Evolutionary conservation across 352 stramenopile genomes (phyloP).

Genomic region (Thraustochytrium sp.): DNA sequence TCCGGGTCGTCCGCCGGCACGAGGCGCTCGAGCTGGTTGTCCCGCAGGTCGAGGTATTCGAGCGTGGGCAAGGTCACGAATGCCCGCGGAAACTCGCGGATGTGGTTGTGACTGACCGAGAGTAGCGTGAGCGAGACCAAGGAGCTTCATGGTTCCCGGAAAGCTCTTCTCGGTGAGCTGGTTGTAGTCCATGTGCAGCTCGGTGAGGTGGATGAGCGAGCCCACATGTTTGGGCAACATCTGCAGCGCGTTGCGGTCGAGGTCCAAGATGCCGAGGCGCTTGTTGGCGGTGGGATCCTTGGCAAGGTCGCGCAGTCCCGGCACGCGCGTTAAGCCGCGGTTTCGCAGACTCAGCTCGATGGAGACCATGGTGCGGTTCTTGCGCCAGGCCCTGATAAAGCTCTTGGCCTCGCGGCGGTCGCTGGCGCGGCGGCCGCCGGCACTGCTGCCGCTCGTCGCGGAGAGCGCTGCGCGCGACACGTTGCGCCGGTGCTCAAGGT

Average conservation of each 20-base stretch:
- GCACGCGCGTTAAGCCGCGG: neutral
- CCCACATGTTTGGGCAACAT: neutral
- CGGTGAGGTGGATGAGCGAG: neutral
- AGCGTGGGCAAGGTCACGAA: neutral
- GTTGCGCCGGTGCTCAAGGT: neutral
- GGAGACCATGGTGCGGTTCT: neutral
- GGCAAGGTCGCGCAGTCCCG: neutral
- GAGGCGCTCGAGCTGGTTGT: slow-evolving; percentile 24
- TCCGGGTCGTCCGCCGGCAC: neutral
- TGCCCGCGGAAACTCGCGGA: slow-evolving; percentile 2
- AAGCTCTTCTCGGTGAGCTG: slow-evolving; percentile 21
- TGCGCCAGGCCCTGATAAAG: neutral
- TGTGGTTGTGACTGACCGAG: slow-evolving; percentile 17
- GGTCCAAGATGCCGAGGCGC: neutral
- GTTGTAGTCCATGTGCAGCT: slow-evolving; percentile 33
- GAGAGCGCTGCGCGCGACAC: neutral
- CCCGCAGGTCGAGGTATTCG: slow-evolving; percentile 21
- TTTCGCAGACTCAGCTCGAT: slow-evolving; percentile 22
- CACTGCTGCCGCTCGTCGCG: too few species aligned
- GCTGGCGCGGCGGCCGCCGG: too few species aligned
- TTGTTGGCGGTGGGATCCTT: neutral
- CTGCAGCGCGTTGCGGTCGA: neutral
- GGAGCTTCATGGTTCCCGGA: neutral
- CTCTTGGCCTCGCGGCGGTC: neutral
- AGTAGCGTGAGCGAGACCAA: neutral